These are phyloP conservation scores for Acaromyces ingoldii DNA, from an alignment of 1,284 basidiomycete genomes.

Conservation along the genomic window DNA sequence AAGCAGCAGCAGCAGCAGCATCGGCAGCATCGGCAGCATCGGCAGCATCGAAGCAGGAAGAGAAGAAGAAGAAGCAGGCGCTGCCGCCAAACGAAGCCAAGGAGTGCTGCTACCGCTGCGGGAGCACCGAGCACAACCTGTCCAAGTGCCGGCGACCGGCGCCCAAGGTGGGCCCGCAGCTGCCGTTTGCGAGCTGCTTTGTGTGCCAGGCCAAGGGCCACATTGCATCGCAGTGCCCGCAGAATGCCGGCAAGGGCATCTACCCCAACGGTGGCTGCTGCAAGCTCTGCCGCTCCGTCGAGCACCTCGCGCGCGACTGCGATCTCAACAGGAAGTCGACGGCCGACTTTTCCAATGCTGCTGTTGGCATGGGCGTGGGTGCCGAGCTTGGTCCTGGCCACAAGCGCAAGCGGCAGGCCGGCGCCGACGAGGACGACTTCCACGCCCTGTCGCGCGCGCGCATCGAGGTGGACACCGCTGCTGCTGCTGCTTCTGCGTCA, in stretches of 20 bases:
- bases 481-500: too few species aligned
- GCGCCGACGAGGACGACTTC: conserved; percentile 90
- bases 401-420: conserved; percentile 59
- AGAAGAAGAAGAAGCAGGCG: conserved; percentile 40
- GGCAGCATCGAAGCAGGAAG: conserved; percentile 30
- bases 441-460: conserved; percentile 68
- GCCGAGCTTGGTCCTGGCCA: conserved; percentile 52
- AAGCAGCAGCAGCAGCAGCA: too few species aligned
- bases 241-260: conserved; percentile 73
- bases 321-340: conserved; percentile 59
- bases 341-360: conserved; percentile 15
- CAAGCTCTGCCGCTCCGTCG: conserved; percentile 76
- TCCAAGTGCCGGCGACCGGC: conserved; percentile 67
- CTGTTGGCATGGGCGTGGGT: conserved; percentile 7
- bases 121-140: conserved; percentile 72
- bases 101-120: conserved; percentile 62
- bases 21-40: too few species aligned
- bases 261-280: conserved; percentile 93
- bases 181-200: conserved; percentile 87
- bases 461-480: conserved; percentile 61
- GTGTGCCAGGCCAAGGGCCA: conserved; percentile 71
- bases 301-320: conserved; percentile 82
- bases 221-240: conserved; percentile 71
- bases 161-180: conserved; percentile 53
- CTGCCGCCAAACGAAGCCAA: conserved; percentile 50